Percentiles rank a stretch among this genome's conserved stretches.
phyloP scores from a whole-genome alignment of 345 rosid genomes.

The Murraya paniculata region DNA sequence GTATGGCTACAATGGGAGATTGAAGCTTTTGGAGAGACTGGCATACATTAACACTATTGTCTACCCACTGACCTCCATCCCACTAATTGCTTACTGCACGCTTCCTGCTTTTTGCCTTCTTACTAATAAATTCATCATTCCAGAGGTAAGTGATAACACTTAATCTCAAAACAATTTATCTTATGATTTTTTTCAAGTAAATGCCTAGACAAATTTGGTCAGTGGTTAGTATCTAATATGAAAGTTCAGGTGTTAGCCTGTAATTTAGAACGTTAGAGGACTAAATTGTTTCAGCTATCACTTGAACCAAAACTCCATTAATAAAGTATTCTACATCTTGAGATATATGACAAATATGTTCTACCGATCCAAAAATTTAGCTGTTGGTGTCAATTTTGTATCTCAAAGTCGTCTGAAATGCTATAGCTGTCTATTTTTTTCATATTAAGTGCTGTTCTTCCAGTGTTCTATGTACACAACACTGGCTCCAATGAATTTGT shows the following conservation, averaged over 20 bases:
- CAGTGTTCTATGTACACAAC: not conserved
- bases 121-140: slow-evolving; percentile 88
- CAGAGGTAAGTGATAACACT: slow-evolving; percentile 58
- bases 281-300: not conserved
- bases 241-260: not conserved
- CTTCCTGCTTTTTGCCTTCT: slow-evolving; percentile 99
- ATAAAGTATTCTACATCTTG: not conserved
- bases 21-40: slow-evolving; percentile 82
- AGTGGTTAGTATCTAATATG: not conserved
- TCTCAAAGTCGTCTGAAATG: not conserved
- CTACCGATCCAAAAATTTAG: not conserved
- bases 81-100: slow-evolving; percentile 81
- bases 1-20: slow-evolving; percentile 88
- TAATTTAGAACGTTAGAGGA: not conserved
- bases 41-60: slow-evolving; percentile 98
- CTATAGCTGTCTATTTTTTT: not conserved
- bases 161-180: not conserved
- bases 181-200: not conserved
- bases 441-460: not conserved
- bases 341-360: not conserved
- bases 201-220: not conserved
- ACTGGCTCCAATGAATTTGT: not conserved
- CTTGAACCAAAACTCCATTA: not conserved
- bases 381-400: not conserved
- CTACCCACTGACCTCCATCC: slow-evolving; percentile 91